phyloP scores from a whole-genome alignment of 345 rosid species.

The Corchorus capsularis region DNA sequence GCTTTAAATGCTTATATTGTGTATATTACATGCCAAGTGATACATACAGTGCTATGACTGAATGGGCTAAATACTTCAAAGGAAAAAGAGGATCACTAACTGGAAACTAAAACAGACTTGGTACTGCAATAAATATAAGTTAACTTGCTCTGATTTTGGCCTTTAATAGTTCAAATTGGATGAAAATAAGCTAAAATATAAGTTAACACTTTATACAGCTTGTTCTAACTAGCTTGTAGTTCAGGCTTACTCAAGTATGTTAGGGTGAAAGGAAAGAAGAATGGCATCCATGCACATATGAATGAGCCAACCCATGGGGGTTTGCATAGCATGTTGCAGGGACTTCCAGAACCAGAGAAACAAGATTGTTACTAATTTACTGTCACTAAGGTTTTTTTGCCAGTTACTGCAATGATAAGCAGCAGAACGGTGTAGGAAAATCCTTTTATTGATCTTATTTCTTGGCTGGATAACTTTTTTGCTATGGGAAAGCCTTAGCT shows the following conservation, averaged over 20 bases:
- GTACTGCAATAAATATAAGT: neutral
- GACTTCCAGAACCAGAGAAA: constrained; percentile 10
- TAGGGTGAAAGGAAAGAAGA: neutral
- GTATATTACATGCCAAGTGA: neutral
- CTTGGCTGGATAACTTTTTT: neutral
- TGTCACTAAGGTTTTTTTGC: neutral
- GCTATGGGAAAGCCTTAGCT: too few relatives aligned
- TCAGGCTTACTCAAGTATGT: neutral
- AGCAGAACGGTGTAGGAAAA: neutral
- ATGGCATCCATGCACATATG: neutral
- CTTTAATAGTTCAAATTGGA: neutral
- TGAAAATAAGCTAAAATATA: neutral
- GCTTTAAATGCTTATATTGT: neutral
- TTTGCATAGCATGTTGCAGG: neutral
- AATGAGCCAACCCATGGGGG: neutral
- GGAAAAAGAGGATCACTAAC: neutral
- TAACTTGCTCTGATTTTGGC: neutral
- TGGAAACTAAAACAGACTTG: neutral
- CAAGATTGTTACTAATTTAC: neutral
- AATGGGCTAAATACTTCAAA: neutral
- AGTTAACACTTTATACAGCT: neutral
- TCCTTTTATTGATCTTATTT: neutral
- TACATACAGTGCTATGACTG: neutral
- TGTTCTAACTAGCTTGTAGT: neutral
- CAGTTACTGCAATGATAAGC: constrained; percentile 1